A percentile compares a stretch with the other conserved stretches of the same genome.
phyloP scores from a whole-genome alignment of 2,329 filamentous ascomycete species.

The Claviceps citrina region DNA sequence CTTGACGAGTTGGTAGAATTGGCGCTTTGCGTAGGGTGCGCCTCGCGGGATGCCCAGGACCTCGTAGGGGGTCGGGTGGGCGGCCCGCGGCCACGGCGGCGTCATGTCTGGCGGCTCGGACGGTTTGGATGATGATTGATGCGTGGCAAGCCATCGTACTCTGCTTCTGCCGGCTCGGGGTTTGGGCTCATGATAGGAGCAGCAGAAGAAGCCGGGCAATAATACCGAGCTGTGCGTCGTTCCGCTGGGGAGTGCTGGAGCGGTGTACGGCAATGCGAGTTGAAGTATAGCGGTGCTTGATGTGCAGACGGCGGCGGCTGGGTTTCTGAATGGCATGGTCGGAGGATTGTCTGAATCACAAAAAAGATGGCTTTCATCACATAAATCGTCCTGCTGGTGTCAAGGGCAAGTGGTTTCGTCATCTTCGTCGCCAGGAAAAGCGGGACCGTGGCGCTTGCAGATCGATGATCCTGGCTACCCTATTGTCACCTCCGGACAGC shows the following conservation, averaged over 20 bases:
- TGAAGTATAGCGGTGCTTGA: neutral
- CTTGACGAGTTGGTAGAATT: slow-evolving; percentile 86
- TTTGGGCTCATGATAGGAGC: neutral
- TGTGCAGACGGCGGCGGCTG: neutral
- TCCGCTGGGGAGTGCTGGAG: neutral
- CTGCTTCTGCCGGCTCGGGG: neutral
- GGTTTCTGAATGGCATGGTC: neutral
- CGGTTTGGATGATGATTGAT: neutral
- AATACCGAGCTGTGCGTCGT: neutral
- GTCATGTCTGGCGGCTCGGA: neutral
- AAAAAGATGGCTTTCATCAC: too few species aligned
- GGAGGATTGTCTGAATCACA: neutral
- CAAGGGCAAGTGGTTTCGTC: too few species aligned
- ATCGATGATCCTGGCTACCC: too few species aligned
- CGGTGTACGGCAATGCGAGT: neutral
- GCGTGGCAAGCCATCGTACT: slow-evolving; percentile 2
- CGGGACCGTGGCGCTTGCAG: too few species aligned
- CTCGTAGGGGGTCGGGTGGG: slow-evolving; percentile 70
- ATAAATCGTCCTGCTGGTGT: neutral
- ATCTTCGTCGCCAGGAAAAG: too few species aligned
- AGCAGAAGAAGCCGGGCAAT: neutral
- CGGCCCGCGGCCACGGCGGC: slow-evolving; percentile 30
- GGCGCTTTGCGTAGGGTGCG: slow-evolving; percentile 63
- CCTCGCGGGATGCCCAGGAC: slow-evolving; percentile 49
- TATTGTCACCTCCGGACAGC: too few species aligned